A percentile compares a stretch with the other conserved stretches of the same genome.
phyloP scores from a whole-genome alignment of 2,329 filamentous ascomycete species.

The Rutstroemia sydowiana region DNA sequence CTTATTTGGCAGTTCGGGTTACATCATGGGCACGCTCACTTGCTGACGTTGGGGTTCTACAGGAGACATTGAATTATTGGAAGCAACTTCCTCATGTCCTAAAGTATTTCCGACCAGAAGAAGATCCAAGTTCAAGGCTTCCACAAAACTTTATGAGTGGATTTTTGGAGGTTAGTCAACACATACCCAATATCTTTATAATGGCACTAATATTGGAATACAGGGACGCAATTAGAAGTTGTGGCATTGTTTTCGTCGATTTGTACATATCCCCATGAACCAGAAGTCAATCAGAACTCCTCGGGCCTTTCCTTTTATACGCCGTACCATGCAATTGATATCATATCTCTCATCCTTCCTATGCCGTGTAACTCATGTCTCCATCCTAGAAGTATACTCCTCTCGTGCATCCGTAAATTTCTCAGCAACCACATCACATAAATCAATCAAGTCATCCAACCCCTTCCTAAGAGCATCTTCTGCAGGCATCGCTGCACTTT shows the following conservation, averaged over 20 bases:
- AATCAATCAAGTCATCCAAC: constrained; percentile 76
- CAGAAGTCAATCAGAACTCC: constrained; percentile 18
- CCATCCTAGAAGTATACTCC: constrained; percentile 28
- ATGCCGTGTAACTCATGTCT: constrained; percentile 5
- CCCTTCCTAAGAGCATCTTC: constrained; percentile 87
- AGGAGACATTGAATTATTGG: constrained; percentile 99
- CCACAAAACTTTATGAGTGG: constrained; percentile 88
- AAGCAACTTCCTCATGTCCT: constrained; percentile 94
- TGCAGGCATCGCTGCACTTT: constrained; percentile 64
- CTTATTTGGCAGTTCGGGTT: not conserved
- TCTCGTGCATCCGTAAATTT: constrained; percentile 70
- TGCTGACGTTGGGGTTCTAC: constrained; percentile 6
- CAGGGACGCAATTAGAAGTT: constrained; percentile 29
- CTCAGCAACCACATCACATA: constrained; percentile 89
- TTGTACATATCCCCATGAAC: constrained; percentile 30
- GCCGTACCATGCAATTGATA: constrained; percentile 23
- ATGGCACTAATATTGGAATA: constrained; percentile 38
- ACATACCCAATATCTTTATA: constrained; percentile 80
- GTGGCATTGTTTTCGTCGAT: constrained; percentile 18
- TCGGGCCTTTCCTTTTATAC: constrained; percentile 17
- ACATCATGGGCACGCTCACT: not conserved
- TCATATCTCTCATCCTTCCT: constrained; percentile 2
- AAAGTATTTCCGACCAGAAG: constrained; percentile 91
- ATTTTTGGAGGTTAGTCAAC: constrained; percentile 67
- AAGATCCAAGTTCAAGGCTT: constrained; percentile 65